Evolutionary conservation across 176 grass and related monocot genomes (phyloP), one percentile per base, ranked within the genome.

Genomic region (Zea mays): DNA sequence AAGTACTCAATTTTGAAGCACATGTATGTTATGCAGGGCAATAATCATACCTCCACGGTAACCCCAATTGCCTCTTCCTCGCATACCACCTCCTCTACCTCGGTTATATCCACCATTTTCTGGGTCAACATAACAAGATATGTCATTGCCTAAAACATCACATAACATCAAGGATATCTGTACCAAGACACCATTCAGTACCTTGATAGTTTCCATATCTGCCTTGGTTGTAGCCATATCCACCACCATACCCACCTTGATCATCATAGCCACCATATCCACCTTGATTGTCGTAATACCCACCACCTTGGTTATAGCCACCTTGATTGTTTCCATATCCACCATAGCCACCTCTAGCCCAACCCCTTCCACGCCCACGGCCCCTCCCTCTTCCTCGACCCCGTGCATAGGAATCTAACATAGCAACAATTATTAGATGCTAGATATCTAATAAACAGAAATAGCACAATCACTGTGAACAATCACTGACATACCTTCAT

Each of bases 51-150:
- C 82, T 17, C 92, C 92, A 71, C 73, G 86, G 62, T 88, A 94
- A 72, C 65, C 77, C 86, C 86, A 94, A 67, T 90, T 90, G 69
- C 86, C 80, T 71, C 92, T 84, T 60, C 82, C 92, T 42, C 83
- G 85, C 49, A 85, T 90, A 57, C 85, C 88, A 79, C 85, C 83
- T 71, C 88, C 85, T 15, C 82, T 65, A 21, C 89, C 89, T 81
- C 88, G 81, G 81, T 52, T 91, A 74, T 87, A 91, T 54, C 89
- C 89, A 79, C 88, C 91, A 84, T 94, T 94, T 90, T 94, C 92
- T 94, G 66, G 15, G 71, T 61, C 40, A 78, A 79, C 39, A 59
- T 57, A 66, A 43, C 37, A 78, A 65, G 3, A 49, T 79, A 58
- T 67, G 9, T 76, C 4, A 75, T 37, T 8, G 19, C 42, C 42